Evolutionary conservation across 768 basidiomycete species (phyloP).

Genomic region (Lactarius akahatsu): DNA sequence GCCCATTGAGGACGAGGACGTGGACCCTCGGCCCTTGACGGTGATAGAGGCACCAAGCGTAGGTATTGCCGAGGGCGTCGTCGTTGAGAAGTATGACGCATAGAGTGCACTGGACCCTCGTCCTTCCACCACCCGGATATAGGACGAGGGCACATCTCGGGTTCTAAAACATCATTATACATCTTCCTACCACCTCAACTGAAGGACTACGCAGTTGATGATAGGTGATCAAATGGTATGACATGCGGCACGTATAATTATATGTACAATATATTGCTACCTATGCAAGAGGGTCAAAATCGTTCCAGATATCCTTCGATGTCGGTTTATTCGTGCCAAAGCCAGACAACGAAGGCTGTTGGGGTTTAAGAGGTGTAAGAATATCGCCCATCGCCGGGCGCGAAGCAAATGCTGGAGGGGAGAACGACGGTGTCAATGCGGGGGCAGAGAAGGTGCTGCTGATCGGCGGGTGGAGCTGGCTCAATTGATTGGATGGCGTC

Average conservation of each 20-base stretch:
- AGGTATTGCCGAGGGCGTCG: conserved; percentile 33
- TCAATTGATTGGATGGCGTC: conserved; percentile 27
- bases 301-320: conserved; percentile 72
- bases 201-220: not conserved
- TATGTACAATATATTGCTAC: conserved; percentile 2
- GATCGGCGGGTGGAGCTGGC: conserved; percentile 10
- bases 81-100: conserved; percentile 15
- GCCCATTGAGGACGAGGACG: conserved; percentile 31
- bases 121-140: not conserved
- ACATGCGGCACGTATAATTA: not conserved
- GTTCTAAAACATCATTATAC: not conserved
- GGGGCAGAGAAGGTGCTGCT: conserved; percentile 19
- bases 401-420: conserved; percentile 37
- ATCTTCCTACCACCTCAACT: not conserved
- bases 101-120: not conserved
- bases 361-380: conserved; percentile 62
- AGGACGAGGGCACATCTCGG: not conserved
- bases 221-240: not conserved
- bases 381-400: conserved; percentile 48
- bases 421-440: conserved; percentile 33
- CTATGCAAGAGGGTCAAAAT: conserved; percentile 76
- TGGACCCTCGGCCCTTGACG: conserved; percentile 41
- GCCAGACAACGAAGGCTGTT: conserved; percentile 48
- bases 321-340: conserved; percentile 44
- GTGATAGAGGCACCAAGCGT: conserved; percentile 55